Evolutionary conservation across 2,329 filamentous ascomycete genomes (phyloP).

Genomic region (Ceratocystis cacaofunesta): DNA sequence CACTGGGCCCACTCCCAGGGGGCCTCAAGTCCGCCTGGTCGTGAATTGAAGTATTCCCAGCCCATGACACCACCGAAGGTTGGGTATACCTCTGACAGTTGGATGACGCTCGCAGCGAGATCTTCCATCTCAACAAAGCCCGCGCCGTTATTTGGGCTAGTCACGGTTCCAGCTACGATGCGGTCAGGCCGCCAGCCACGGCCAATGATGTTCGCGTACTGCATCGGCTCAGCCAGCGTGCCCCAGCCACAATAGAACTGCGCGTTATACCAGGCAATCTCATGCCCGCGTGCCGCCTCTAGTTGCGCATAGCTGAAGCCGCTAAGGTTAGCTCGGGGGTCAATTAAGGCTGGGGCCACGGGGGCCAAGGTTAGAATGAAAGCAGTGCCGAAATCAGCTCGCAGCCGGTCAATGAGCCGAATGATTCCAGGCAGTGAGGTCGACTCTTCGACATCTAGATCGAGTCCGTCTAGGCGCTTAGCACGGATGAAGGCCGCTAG

Average conservation of each 20-base stretch:
- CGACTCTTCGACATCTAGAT: slow-evolving; percentile 66
- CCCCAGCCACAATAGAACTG: slow-evolving; percentile 94
- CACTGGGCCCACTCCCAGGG: slow-evolving; percentile 68
- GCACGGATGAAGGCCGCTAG: slow-evolving; percentile 49
- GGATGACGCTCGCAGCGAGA: slow-evolving; percentile 29
- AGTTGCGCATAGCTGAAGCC: slow-evolving; percentile 70
- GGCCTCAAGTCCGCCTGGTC: slow-evolving; percentile 44
- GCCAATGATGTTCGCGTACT: slow-evolving; percentile 37
- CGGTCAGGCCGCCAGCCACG: slow-evolving; percentile 58
- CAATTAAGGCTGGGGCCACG: slow-evolving; percentile 57
- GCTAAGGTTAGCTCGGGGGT: slow-evolving; percentile 46
- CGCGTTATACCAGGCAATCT: slow-evolving; percentile 74
- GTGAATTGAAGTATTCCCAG: slow-evolving; percentile 86
- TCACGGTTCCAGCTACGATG: slow-evolving; percentile 68
- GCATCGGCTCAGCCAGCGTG: slow-evolving; percentile 30
- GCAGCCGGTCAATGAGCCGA: slow-evolving; percentile 51
- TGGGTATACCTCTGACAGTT: slow-evolving; percentile 37
- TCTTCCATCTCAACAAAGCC: slow-evolving; percentile 37
- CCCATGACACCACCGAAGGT: slow-evolving; percentile 80
- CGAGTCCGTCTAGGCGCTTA: slow-evolving; percentile 51
- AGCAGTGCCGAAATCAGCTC: slow-evolving; percentile 49
- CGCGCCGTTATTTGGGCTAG: slow-evolving; percentile 58
- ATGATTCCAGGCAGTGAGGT: slow-evolving; percentile 54
- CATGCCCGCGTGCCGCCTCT: slow-evolving; percentile 47
- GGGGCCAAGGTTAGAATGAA: slow-evolving; percentile 75